These are phyloP conservation scores for Cyberlindnera samutprakarnensis DNA, from an alignment of 805 yeast genomes.

Conservation along the genomic window DNA sequence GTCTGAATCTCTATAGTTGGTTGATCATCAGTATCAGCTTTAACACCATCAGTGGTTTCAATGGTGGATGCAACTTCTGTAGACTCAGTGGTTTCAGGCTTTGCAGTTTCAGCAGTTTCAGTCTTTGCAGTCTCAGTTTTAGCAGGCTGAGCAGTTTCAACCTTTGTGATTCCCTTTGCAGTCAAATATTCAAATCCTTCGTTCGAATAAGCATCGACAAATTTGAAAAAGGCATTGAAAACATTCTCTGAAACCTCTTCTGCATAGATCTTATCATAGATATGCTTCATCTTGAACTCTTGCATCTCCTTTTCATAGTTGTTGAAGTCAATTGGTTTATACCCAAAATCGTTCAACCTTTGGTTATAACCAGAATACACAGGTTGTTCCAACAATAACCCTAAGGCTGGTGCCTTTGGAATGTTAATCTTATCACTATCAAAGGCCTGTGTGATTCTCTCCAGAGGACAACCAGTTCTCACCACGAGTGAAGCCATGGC, in stretches of 20 bases:
- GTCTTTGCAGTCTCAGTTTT: conserved; percentile 4
- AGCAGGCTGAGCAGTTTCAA: conserved; percentile 3
- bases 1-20: neutral
- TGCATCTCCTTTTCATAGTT: conserved; percentile 66
- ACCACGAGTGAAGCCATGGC: conserved; percentile 87
- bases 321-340: conserved; percentile 63
- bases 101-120: conserved; percentile 2
- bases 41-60: neutral
- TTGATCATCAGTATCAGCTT: neutral
- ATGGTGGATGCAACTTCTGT: neutral
- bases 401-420: conserved; percentile 97
- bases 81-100: conserved; percentile 1
- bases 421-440: conserved; percentile 70
- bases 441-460: conserved; percentile 73
- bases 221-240: conserved; percentile 85
- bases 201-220: conserved; percentile 74
- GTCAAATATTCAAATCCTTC: conserved; percentile 40
- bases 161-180: conserved; percentile 31
- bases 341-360: conserved; percentile 66
- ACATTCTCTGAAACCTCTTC: conserved; percentile 87
- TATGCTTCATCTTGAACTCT: conserved; percentile 77
- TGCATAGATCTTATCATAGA: conserved; percentile 85
- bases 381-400: conserved; percentile 83
- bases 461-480: conserved; percentile 77
- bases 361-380: conserved; percentile 82